These are phyloP conservation scores for Zopfochytrium polystomum DNA, from an alignment of 371 early-diverging fungal genomes.

Conservation along the genomic window DNA sequence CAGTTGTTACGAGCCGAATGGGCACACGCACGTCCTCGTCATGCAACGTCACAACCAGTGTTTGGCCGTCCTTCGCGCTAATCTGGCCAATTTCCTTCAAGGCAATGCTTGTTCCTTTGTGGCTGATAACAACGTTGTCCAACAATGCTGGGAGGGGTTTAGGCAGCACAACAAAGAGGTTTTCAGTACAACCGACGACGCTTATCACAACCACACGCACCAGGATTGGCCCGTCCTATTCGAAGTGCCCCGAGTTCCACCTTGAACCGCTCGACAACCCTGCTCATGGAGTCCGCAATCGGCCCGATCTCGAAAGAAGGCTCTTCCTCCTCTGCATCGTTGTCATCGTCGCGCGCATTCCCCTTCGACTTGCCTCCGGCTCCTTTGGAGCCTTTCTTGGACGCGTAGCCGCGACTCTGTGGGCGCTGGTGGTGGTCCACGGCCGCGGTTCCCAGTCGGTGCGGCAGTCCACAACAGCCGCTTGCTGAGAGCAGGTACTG, in stretches of 20 bases:
- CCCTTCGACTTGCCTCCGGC: too few relatives aligned
- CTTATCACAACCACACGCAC: conserved; percentile 1
- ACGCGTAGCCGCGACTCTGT: too few relatives aligned
- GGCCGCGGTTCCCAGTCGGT: too few relatives aligned
- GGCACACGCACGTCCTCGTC: conserved; percentile 62
- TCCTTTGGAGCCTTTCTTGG: too few relatives aligned
- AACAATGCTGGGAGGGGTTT: conserved; percentile 52
- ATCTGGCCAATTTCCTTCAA: conserved; percentile 76
- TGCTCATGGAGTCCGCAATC: background rate
- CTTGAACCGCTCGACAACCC: background rate
- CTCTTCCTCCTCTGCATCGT: background rate
- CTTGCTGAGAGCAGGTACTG: background rate
- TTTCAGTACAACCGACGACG: background rate
- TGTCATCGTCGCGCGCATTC: too few relatives aligned
- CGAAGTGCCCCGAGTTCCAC: background rate
- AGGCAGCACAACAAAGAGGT: background rate
- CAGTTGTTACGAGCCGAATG: background rate
- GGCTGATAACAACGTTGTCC: conserved; percentile 67
- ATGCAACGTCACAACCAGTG: conserved; percentile 73
- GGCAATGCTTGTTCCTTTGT: conserved; percentile 55
- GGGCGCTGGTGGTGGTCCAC: too few relatives aligned
- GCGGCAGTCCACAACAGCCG: too few relatives aligned
- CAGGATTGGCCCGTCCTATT: background rate
- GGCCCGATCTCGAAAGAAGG: background rate
- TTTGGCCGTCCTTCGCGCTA: conserved; percentile 82